Percentiles rank a stretch among this genome's conserved stretches.
Evolutionary conservation across 2,329 filamentous ascomycete species (phyloP).

Genomic region (Colletotrichum graminicola): DNA sequence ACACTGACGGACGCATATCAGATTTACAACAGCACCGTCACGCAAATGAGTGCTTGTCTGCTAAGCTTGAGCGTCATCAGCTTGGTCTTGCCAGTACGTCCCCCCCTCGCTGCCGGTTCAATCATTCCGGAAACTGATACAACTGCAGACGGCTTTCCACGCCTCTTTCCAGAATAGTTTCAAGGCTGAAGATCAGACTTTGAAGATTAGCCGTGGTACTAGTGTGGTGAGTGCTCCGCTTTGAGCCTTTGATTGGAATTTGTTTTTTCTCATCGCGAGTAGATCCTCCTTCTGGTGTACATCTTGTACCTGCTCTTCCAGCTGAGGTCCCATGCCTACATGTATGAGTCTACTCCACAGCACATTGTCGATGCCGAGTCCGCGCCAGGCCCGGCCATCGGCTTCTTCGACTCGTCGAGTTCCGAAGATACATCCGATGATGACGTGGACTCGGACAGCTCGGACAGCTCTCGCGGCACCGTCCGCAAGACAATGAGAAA

Average conservation of each 20-base stretch:
- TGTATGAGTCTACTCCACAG: slow-evolving; percentile 93
- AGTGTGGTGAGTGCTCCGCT: slow-evolving; percentile 74
- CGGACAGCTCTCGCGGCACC: slow-evolving; percentile 68
- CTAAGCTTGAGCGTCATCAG: slow-evolving; percentile 92
- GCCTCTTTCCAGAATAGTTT: slow-evolving; percentile 78
- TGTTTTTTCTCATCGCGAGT: slow-evolving; percentile 25
- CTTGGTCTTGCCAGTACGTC: slow-evolving; percentile 79
- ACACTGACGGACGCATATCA: slow-evolving; percentile 47
- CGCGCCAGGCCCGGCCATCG: slow-evolving; percentile 84
- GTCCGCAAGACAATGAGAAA: slow-evolving; percentile 82
- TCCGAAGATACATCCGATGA: slow-evolving; percentile 69
- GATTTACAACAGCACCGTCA: slow-evolving; percentile 95
- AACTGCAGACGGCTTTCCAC: slow-evolving; percentile 83
- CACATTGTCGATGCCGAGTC: slow-evolving; percentile 93
- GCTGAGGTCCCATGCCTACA: slow-evolving; percentile 90
- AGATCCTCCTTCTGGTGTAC: slow-evolving; percentile 85
- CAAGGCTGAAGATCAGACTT: slow-evolving; percentile 76
- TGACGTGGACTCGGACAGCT: slow-evolving; percentile 76
- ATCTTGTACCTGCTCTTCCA: slow-evolving; percentile 88
- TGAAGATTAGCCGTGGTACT: slow-evolving; percentile 90
- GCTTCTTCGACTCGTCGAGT: slow-evolving; percentile 81
- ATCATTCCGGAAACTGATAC: slow-evolving; percentile 57
- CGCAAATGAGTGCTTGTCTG: slow-evolving; percentile 95
- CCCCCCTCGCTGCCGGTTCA: slow-evolving; percentile 6
- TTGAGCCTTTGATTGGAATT: background rate